Base-by-base conservation (phyloP, 768 basidiomycete species). In the Auricularia sp. region DNA sequence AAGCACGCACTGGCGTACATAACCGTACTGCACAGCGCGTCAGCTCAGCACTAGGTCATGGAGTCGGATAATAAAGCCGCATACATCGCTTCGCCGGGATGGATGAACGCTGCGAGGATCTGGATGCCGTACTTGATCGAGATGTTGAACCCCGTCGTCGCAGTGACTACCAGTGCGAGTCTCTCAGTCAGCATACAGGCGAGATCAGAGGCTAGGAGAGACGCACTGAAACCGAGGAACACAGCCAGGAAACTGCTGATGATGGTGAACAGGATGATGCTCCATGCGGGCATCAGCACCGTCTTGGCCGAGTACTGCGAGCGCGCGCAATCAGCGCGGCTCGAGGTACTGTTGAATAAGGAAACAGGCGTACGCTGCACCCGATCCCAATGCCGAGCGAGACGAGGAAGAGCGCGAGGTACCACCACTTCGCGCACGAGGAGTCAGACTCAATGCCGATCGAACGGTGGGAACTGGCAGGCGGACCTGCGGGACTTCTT, bases 231-330 rank as follows among this genome's bases (percentile, higher is more conserved):
- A 8, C 77, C 78, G 61, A 80, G 71, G 51, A 79, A 71, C 7
- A 79, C 67, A 1, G 77, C 72, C 47, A 71, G 62, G 79, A 70
- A 61, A 67, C 65, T n/a, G 61, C 63, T 53, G 23, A 63, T 53
- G 8, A 68, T 67, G 8, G 81, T 81, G 67, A 84, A 81, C 64
- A 80, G 71, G 43, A 85, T 72, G 64, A 84, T 73, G 66, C 78
- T 80, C 83, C 82, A 85, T 58, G 79, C 80, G 5, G 83, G 84
- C 67, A 85, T 74, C 36, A 82, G 78, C 18, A 80, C 78, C 11
- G 21, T 56, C 21, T 56, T 56, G 1, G 54, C 29, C 0, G 54
- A 56, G 3, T 56, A 56, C 54, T 56, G 21, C 43, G 29, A 29
- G 29, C 29, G 29, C 29, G 29, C 29, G 29, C 43, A 44, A 44